Conservation (phyloP, 2,329 filamentous ascomycete species). For the Alternaria ventricosa region DNA sequence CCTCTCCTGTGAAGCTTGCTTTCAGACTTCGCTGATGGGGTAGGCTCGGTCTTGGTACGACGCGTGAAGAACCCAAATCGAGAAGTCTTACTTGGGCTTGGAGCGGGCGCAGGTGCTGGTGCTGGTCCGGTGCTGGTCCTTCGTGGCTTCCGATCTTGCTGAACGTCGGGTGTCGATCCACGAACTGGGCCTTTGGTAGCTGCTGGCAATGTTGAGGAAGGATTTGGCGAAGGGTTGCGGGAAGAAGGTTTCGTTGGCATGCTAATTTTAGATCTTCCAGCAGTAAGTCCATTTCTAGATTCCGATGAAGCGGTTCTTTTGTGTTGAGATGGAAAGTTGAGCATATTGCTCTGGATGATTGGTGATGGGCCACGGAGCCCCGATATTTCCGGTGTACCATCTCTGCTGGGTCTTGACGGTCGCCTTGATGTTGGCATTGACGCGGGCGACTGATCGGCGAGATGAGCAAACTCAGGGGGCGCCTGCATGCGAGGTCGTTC, state of each 20-base stretch:
- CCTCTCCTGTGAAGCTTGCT: constrained; percentile 68
- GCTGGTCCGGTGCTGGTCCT: constrained; percentile 39
- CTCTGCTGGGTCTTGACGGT: constrained; percentile 54
- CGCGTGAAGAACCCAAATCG: constrained; percentile 81
- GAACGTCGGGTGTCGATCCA: constrained; percentile 51
- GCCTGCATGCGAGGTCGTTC: constrained; percentile 33
- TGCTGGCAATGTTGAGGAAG: constrained; percentile 36
- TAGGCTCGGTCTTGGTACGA: constrained; percentile 69
- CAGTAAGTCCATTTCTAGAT: constrained; percentile 34
- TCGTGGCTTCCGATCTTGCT: constrained; percentile 41
- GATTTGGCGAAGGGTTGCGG: constrained; percentile 49
- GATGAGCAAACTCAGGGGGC: constrained; percentile 55
- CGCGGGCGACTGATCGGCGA: constrained; percentile 67
- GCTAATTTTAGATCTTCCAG: constrained; percentile 31
- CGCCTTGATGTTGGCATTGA: constrained; percentile 55
- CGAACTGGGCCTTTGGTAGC: constrained; percentile 33
- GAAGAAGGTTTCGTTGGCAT: constrained; percentile 42
- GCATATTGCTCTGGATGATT: constrained; percentile 64
- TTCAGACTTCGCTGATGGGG: constrained; percentile 63
- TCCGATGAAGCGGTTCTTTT: constrained; percentile 59
- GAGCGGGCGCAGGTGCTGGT: constrained; percentile 53
- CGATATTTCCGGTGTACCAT: constrained; percentile 53
- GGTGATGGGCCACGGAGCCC: constrained; percentile 57
- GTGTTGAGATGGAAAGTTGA: constrained; percentile 57
- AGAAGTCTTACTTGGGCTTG: constrained; percentile 64